Evolutionary conservation across 2,329 filamentous ascomycete species (phyloP), one percentile per base, ranked within the genome.

Genomic region (Talaromyces pinophilus): DNA sequence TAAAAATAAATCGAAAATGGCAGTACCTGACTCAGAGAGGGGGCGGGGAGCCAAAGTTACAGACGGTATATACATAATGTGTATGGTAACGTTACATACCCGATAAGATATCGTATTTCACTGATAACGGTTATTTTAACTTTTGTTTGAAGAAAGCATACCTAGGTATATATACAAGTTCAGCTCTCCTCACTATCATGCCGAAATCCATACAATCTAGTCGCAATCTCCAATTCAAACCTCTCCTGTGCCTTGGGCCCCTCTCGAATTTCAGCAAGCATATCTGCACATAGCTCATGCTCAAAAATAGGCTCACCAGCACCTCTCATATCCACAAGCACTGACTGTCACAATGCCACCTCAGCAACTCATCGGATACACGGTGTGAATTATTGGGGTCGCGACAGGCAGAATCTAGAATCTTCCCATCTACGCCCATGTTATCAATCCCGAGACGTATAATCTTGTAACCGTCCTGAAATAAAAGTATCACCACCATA

Each of bases 281-380:
- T 70, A 54, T 70, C 68, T 22, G 61, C 5, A 67, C 67, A 48
- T 7, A 69, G 68, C 40, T 70, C 67, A 54, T 63, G 52, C 30
- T 70, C 69, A 42, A 66, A 69, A 3, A 62, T 17, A 40, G 68
- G 62, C 48, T 70, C 68, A 15, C 67, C 65, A 11, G 52, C 62
- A 48, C 64, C 67, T n/a, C 67, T 42, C 67, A 68, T 67, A 38
- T 69, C 69, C 15, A 11, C 61, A 30, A 69, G 65, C 22, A 69
- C 59, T 8, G 64, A 54, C 54, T 69, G 68, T 33, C 60, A 35
- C 57, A 67, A 33, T 69, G 68, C 68, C 62, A 69, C 19, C 54
- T 57, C n/a, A 67, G 44, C 35, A 66, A 54, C 3, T 28, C 22
- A 55, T 67, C 67, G 6, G 25, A 65, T 7, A 48, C 65, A 54